Base-by-base conservation (phyloP, 176 grass and related monocot species). In the Aegilops longissima region DNA sequence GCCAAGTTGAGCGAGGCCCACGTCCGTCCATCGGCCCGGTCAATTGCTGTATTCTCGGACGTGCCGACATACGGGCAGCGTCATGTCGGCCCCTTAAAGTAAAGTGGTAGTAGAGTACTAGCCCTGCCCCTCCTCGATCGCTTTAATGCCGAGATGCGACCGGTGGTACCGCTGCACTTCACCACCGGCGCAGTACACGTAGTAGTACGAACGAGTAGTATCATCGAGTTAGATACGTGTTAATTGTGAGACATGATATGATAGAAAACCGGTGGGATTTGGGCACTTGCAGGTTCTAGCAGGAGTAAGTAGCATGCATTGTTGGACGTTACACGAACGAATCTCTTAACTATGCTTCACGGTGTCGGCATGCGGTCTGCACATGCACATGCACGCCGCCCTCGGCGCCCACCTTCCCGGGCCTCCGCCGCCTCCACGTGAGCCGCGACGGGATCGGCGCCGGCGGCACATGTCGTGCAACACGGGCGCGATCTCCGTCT, bases 331-430 rank as follows among this genome's bases (percentile, higher is more conserved):
- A 36, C 9, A 44, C 2, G 40, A 44, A 11, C 44, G 12, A 12
- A 47, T 47, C 44, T 47, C 12, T 47, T 4, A 13, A 47, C 0
- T 47, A 13, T 4, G 12, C 44, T 8, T 61, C 63, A 78, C 80
- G 64, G 56, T 64, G 81, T 79, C 81, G 87, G 87, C 87, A 61
- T 64, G 74, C 86, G 73, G 54, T 70, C 30, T 21, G 71, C 78
- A 51, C 13, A 29, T 20, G 70, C 78, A 16, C 13, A 27, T 9
- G 86, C 71, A 47, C 73, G 79, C 80, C 66, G 5, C 75, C 66
- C 73, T 20, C 56, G 30, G 42, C 42, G 42, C 3, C 12, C 42
- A 12, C 42, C 42, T 45, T 45, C 42, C 61, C 82, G 17, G 24
- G 82, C 17, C 45, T 14, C 77, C 82, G 38, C 24, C 6, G 36